These are phyloP conservation scores for Calophaca sinica DNA, from an alignment of 306 rosid species.

Conservation along the genomic window DNA sequence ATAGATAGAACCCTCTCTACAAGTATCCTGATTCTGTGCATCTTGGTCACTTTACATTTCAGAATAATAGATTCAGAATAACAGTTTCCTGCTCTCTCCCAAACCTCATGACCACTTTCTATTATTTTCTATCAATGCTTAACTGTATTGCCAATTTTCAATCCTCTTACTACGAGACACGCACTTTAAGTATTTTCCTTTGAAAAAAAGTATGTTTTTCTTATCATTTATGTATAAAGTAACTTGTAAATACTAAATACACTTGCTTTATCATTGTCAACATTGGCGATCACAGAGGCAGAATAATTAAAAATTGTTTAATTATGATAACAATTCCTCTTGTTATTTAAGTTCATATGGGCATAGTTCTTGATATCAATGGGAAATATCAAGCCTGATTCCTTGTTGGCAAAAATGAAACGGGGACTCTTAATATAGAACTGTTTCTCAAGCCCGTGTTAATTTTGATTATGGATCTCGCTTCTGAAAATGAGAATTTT, in stretches of 20 bases:
- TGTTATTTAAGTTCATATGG: background rate
- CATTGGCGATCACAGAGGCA: background rate
- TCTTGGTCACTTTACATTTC: background rate
- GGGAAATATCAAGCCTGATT: conserved; percentile 20
- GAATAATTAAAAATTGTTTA: conserved; percentile 3
- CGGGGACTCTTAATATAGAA: background rate
- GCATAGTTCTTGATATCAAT: background rate
- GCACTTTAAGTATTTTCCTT: background rate
- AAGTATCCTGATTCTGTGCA: background rate
- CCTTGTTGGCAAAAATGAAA: conserved; percentile 5
- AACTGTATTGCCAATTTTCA: background rate
- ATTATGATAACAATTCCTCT: background rate
- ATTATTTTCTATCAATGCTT: conserved; percentile 10
- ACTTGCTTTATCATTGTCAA: background rate
- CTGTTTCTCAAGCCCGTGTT: background rate
- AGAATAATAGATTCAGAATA: background rate
- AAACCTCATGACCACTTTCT: background rate
- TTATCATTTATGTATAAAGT: background rate
- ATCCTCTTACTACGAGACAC: background rate
- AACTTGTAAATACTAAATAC: background rate
- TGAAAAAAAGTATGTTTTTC: background rate
- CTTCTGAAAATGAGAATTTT: conserved; percentile 11
- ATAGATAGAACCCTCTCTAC: background rate
- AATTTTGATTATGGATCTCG: background rate
- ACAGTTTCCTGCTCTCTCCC: background rate